Percentiles rank a stretch among this genome's conserved stretches.
Conservation (phyloP, 1,139 yeast species). For the Yamadazyma atmosphaerica region DNA sequence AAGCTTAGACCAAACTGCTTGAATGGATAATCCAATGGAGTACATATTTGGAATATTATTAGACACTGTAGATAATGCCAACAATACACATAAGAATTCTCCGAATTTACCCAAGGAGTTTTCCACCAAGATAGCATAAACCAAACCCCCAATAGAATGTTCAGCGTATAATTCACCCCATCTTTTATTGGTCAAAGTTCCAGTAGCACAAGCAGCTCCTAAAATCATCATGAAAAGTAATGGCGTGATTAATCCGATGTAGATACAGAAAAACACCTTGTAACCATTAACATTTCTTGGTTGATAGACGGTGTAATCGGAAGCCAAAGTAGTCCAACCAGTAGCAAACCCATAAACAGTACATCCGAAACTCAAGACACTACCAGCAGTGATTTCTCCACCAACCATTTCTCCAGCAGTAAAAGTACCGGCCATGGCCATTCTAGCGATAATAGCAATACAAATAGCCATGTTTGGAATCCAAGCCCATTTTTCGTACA, state of each 20-base stretch:
- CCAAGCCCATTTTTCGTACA: slow-evolving; percentile 85
- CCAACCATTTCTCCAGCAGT: slow-evolving; percentile 43
- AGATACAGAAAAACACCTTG: slow-evolving; percentile 62
- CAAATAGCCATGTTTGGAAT: slow-evolving; percentile 73
- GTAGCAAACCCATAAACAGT: slow-evolving; percentile 85
- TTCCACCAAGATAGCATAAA: slow-evolving; percentile 69
- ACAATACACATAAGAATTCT: slow-evolving; percentile 77
- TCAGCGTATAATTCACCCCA: slow-evolving; percentile 54
- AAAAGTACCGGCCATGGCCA: slow-evolving; percentile 66
- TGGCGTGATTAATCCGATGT: slow-evolving; percentile 65
- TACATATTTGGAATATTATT: slow-evolving; percentile 91
- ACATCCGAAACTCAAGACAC: slow-evolving; percentile 79
- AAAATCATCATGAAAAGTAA: slow-evolving; percentile 69
- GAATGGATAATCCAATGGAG: slow-evolving; percentile 80
- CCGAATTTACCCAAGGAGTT: slow-evolving; percentile 89
- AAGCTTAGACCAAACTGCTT: slow-evolving; percentile 72
- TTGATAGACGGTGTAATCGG: slow-evolving; percentile 90
- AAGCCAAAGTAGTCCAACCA: slow-evolving; percentile 92
- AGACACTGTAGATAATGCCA: slow-evolving; percentile 81
- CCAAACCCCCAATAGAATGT: slow-evolving; percentile 74
- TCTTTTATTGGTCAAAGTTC: slow-evolving; percentile 41
- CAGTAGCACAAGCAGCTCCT: slow-evolving; percentile 86
- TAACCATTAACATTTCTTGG: slow-evolving; percentile 53
- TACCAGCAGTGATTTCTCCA: slow-evolving; percentile 67
- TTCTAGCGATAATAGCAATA: slow-evolving; percentile 72